Conservation (phyloP, 768 basidiomycete species). For the Tulasnella sp. region DNA sequence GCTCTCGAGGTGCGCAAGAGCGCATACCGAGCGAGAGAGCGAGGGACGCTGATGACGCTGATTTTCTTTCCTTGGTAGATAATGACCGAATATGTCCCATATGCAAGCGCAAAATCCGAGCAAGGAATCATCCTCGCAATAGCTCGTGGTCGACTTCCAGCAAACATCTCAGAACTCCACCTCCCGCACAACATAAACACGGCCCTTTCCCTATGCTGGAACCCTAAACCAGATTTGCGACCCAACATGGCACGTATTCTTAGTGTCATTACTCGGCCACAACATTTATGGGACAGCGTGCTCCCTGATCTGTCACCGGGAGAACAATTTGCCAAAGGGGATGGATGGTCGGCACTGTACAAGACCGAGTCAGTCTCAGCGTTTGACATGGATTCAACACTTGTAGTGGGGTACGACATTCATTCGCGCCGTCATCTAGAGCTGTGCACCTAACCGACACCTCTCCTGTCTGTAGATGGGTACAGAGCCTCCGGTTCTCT, state of each 20-base stretch:
- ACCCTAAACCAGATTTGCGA: neutral
- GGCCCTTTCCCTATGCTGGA: neutral
- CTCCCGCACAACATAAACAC: neutral
- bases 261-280: neutral
- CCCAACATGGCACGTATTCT: neutral
- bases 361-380: neutral
- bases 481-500: neutral
- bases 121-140: neutral
- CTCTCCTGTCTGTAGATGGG: neutral
- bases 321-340: neutral
- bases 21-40: neutral
- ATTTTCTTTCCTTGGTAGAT: neutral
- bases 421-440: neutral
- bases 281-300: neutral
- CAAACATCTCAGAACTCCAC: neutral
- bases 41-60: neutral
- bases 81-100: neutral
- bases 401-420: neutral
- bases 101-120: neutral
- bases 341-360: neutral
- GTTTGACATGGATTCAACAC: neutral
- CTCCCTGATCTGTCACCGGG: neutral
- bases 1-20: neutral
- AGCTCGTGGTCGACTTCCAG: neutral
- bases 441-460: neutral